These are phyloP conservation scores for Pistacia vera DNA, from an alignment of 345 rosid genomes.

Conservation along the genomic window DNA sequence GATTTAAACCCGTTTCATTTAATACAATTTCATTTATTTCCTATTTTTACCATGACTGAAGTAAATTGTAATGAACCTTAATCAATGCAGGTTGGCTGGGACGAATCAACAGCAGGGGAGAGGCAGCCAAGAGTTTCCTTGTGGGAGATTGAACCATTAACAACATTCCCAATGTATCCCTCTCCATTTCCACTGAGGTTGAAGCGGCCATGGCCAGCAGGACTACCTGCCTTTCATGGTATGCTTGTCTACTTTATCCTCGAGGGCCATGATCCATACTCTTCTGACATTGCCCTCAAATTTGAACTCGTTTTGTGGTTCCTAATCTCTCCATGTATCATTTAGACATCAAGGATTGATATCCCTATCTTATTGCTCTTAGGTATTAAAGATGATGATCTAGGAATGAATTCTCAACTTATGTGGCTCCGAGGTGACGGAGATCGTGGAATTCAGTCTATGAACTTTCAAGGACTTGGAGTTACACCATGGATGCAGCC, in stretches of 20 bases:
- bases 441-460: constrained; percentile 65
- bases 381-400: constrained; percentile 81
- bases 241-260: constrained; percentile 18
- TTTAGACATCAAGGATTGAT: not conserved
- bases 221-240: constrained; percentile 81
- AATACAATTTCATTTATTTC: too few species aligned
- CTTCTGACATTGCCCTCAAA: not conserved
- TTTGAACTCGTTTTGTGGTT: not conserved
- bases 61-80: not conserved
- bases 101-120: constrained; percentile 98
- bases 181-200: constrained; percentile 92
- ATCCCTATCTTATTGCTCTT: constrained; percentile 2
- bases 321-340: not conserved
- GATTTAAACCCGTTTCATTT: not conserved
- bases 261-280: not conserved
- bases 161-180: constrained; percentile 97
- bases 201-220: constrained; percentile 97
- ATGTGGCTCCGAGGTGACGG: constrained; percentile 81
- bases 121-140: constrained; percentile 97
- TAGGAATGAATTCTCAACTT: constrained; percentile 74
- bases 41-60: not conserved
- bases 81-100: constrained; percentile 94
- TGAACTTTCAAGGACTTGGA: constrained; percentile 81
- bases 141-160: constrained; percentile 98
- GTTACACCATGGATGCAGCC: constrained; percentile 94